phyloP scores from a whole-genome alignment of 2,329 filamentous ascomycete species.

The Penicillium decumbens region DNA sequence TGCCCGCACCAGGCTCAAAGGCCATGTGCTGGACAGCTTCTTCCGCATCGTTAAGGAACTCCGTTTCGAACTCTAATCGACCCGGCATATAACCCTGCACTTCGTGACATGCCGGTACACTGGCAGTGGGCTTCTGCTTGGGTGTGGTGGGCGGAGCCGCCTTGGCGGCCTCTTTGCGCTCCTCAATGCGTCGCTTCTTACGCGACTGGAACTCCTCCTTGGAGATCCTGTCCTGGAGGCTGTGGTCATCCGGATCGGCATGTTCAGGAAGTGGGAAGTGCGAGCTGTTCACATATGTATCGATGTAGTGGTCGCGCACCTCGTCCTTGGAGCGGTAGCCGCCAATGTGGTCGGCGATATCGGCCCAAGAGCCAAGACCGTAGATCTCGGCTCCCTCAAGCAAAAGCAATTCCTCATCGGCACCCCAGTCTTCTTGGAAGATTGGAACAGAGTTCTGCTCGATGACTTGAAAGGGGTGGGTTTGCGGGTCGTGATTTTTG shows the following conservation, averaged over 20 bases:
- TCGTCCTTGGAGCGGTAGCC: constrained; percentile 93
- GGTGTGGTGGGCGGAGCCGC: constrained; percentile 76
- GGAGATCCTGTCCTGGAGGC: constrained; percentile 72
- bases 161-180: constrained; percentile 81
- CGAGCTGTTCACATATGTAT: constrained; percentile 77
- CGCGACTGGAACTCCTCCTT: constrained; percentile 87
- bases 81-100: constrained; percentile 99
- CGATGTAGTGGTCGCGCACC: constrained; percentile 87
- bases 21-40: constrained; percentile 98
- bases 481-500: constrained; percentile 78
- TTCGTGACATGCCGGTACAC: constrained; percentile 92
- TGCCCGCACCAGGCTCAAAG: constrained; percentile 91
- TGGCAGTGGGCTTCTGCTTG: constrained; percentile 93
- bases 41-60: constrained; percentile 96
- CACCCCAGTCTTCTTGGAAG: constrained; percentile 90
- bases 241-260: constrained; percentile 76
- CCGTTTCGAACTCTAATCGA: constrained; percentile 92
- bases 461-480: constrained; percentile 87
- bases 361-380: constrained; percentile 92
- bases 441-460: constrained; percentile 98
- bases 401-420: constrained; percentile 90
- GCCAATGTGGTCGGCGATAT: constrained; percentile 96
- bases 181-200: constrained; percentile 91
- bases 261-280: constrained; percentile 82
- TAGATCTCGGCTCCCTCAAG: constrained; percentile 95